Percentiles rank a stretch among this genome's conserved stretches.
Conservation (phyloP, 176 grass and related monocot genomes). For the Paspalum vaginatum region DNA sequence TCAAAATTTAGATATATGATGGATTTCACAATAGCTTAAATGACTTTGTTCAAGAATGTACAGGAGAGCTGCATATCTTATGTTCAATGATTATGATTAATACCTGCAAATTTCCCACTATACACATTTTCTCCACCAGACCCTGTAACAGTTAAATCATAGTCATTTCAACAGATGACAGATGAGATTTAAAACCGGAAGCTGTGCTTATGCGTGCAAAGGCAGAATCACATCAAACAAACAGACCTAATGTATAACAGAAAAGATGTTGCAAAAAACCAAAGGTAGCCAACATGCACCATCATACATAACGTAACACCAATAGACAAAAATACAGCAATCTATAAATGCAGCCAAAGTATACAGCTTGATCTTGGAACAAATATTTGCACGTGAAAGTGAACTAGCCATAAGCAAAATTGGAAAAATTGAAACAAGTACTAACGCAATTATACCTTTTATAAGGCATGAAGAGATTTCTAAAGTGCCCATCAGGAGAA, state of each 20-base stretch:
- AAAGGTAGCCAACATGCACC: neutral
- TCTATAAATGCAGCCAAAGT: neutral
- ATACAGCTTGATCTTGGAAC: neutral
- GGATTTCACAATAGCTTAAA: conserved; percentile 26
- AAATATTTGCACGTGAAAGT: neutral
- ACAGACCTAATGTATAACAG: neutral
- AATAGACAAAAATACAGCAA: neutral
- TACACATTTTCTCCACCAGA: conserved; percentile 71
- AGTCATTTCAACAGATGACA: conserved; percentile 11
- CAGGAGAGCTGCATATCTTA: no score
- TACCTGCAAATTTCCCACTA: conserved; percentile 86
- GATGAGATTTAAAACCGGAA: conserved; percentile 5
- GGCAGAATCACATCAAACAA: conserved; percentile 20
- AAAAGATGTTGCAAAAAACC: conserved; percentile 1
- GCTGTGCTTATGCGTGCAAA: neutral
- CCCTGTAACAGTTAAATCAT: conserved; percentile 55
- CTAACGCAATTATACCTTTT: neutral
- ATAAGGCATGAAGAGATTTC: neutral
- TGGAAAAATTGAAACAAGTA: neutral
- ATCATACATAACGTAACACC: conserved; percentile 1
- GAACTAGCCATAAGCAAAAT: neutral
- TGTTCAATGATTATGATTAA: neutral
- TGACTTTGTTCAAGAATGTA: neutral
- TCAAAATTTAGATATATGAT: conserved; percentile 7
- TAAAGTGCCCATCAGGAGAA: neutral